Evolutionary conservation across 2,329 filamentous ascomycete genomes (phyloP), one percentile per base, ranked within the genome.

Genomic region (Aureobasidium melanogenum): DNA sequence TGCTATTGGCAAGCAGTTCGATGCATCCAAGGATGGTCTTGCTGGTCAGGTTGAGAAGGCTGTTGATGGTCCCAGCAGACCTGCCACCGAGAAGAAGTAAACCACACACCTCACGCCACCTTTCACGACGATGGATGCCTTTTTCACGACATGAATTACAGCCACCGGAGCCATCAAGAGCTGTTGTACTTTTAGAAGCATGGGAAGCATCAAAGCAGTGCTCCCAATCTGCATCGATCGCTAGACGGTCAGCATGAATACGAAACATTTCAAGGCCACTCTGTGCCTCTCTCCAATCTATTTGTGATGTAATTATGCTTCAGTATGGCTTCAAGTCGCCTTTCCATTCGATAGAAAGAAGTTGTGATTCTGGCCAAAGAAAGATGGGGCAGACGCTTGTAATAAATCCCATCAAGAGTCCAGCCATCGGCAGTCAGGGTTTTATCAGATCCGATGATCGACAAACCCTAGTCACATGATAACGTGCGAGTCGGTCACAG

Each of bases 1-100:
- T 0, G 67, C 75, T 9, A 76, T 84, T 60, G 82, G 82, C 22
- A 80, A 79, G 61, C 80, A 82, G 64, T 85, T 84, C 65, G 71
- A 76, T 65, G 83, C 81, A 0, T 68, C 75, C 0, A 77, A 81
- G 47, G 80, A 80, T 19, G 75, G 73, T 5, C 77, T 84, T 30
- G 82, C 81, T 2, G 82, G 82, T 1, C 76, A 77, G 4, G 78
- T 84, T 0, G 81, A 84, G 72, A 69, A 69, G n/a, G 70, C 70
- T 26, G 73, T 76, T 51, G 75, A 75, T 67, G 74, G 75, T 15
- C 74, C 74, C 17, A 71, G 71, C 38, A 75, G 75, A 60, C 71
- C 71, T 4, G 68, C 69, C 67, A 39, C 60, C 19, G 15, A 62
- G 51, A 62, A 62, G 60, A 62, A 62, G 60, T 62, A 57, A 43